Base-by-base conservation (phyloP, 2,329 filamentous ascomycete genomes). In the Tolypocladium album region DNA sequence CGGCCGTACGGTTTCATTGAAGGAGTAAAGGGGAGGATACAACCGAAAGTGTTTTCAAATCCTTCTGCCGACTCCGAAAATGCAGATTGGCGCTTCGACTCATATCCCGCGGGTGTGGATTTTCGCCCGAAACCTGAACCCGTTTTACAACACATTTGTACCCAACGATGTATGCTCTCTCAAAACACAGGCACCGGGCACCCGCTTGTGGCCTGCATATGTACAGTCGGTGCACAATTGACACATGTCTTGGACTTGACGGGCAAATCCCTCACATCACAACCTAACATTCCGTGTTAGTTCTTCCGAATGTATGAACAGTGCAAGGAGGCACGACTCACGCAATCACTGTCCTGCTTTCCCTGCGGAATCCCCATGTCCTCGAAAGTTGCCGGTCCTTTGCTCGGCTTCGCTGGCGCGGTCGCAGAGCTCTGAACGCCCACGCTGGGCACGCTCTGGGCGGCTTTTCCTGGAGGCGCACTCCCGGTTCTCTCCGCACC, bases 301-400 rank as follows among this genome's bases (percentile, higher is more conserved):
- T 34, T 22, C n/a, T n/a, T 24, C 47, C 22, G 43, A 22, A 15
- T 13, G 7, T 22, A 45, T 57, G 22, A n/a, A 24, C 9, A 13
- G 27, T 24, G 17, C n/a, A 5, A 34, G 20, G 22, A n/a, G 47
- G 13, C 22, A 55, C 61, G 24, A 81, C 82, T 82, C 85, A 97
- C 92, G 79, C 93, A 99, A 75, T 97, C 92, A 65, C 84, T 84
- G n/a, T 96, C 90, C 63, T 87, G 83, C 74, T 94, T 92, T 56
- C 82, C 86, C 68, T 87, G 83, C 8, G 92, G 90, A 67, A 99
- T 93, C 45, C 94, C 94, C 94, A 99, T 99, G 71, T 95, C 92
- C 71, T 97, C 93, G 72, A 99, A 99, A 0, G 94, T 97, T 67
- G 94, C 90, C 1, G 94, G 93, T 13, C 93, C 94, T 70, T 92